Evolutionary conservation across 2,329 filamentous ascomycete species (phyloP).

Genomic region (Exophiala xenobiotica): DNA sequence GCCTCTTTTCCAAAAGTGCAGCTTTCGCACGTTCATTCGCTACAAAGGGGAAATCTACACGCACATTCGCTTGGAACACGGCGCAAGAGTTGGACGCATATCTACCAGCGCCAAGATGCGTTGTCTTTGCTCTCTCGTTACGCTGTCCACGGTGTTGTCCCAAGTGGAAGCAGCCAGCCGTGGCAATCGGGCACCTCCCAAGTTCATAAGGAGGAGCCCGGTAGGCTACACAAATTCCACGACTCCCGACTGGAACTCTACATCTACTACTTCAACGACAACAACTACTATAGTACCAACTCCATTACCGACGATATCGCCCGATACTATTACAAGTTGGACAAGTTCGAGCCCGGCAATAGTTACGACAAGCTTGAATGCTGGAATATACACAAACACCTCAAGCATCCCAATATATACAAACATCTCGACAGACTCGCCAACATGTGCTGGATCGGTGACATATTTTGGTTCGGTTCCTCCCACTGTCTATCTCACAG

Average conservation of each 20-base stretch:
- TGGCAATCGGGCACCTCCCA: conserved; percentile 6
- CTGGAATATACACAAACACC: conserved; percentile 6
- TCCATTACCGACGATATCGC: neutral
- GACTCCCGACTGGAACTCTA: neutral
- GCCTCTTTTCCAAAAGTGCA: neutral
- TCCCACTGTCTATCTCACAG: conserved; percentile 29
- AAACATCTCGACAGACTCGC: conserved; percentile 6
- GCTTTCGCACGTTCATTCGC: conserved; percentile 2
- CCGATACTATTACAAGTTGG: neutral
- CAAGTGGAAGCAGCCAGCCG: conserved; percentile 3
- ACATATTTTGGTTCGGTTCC: conserved; percentile 26
- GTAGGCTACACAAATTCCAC: conserved; percentile 16
- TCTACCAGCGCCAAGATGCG: conserved; percentile 10
- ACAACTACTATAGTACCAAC: neutral
- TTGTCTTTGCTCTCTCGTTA: conserved; percentile 12
- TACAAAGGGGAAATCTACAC: too few species aligned
- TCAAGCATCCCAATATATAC: neutral
- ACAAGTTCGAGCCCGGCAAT: neutral
- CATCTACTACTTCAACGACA: neutral
- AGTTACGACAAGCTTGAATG: too few species aligned
- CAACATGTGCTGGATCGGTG: conserved; percentile 23
- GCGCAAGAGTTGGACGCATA: conserved; percentile 3
- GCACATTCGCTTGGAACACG: conserved; percentile 10
- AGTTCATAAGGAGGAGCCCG: conserved; percentile 5
- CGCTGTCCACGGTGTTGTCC: conserved; percentile 4